Evolutionary conservation across 176 grass and related monocot species (phyloP).

Genomic region (Alloteropsis semialata): DNA sequence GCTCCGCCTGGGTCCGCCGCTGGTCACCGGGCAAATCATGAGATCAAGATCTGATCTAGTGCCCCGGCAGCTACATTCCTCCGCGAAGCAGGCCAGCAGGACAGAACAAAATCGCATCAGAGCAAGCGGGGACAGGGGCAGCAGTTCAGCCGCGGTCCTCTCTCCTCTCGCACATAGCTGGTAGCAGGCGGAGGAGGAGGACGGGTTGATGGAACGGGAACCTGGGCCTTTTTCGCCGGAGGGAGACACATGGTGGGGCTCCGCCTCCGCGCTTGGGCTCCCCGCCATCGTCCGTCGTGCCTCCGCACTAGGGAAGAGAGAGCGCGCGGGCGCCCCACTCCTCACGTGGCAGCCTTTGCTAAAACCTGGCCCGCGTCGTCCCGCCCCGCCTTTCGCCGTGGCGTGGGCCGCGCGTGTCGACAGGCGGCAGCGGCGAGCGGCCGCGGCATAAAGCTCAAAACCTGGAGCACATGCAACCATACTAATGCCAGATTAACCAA

Average conservation of each 20-base stretch:
- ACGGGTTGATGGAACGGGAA: background rate
- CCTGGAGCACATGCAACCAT: background rate
- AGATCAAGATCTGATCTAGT: background rate
- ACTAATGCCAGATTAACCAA: background rate
- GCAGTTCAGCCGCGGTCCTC: background rate
- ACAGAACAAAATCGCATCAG: conserved; percentile 7
- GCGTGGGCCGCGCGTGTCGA: conserved; percentile 20
- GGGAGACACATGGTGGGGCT: conserved; percentile 23
- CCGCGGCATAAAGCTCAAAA: background rate
- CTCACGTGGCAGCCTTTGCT: conserved; percentile 36
- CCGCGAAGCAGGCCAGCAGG: background rate
- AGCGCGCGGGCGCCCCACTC: background rate
- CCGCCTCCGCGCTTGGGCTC: background rate
- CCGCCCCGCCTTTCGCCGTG: conserved; percentile 13
- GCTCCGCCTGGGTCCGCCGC: background rate
- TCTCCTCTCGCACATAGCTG: background rate
- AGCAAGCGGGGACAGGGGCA: background rate
- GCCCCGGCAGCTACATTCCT: background rate
- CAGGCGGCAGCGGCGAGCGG: background rate
- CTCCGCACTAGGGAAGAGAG: background rate
- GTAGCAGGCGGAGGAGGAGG: background rate
- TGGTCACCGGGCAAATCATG: background rate
- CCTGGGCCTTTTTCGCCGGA: background rate
- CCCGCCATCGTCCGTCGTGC: background rate
- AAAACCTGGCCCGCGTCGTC: conserved; percentile 9